Evolutionary conservation across 2,329 filamentous ascomycete genomes (phyloP), one percentile per base, ranked within the genome.

Genomic region (Cylindrodendrum hubeiense): DNA sequence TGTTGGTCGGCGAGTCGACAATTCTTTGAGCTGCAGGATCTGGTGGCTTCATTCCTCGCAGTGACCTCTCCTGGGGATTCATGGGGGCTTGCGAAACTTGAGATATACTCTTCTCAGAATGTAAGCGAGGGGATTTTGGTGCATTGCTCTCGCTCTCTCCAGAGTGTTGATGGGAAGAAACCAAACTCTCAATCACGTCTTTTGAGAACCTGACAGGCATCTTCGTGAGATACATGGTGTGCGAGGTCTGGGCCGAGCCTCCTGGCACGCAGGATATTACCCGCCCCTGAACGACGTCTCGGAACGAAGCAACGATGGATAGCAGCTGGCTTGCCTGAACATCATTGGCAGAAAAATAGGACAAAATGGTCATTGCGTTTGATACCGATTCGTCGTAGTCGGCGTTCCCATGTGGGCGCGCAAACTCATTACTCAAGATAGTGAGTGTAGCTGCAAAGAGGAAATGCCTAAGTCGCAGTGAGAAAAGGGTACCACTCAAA

Each of bases 401-500:
- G 0, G 80, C 74, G 21, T 85, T 84, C 30, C 79, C 74, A 69
- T 84, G 86, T 19, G 89, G 76, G 1, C 76, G 79, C 4, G 82
- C 83, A 70, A 89, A 88, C 63, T 88, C 85, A 71, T 89, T 89
- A 68, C 85, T 86, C 47, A 88, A 75, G 4, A 89, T 79, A 33
- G 89, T 80, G 2, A 90, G 79, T 0, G 83, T 80, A 1, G 87
- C 84, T 5, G 86, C 80, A 65, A 89, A 89, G 41, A 89, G 79
- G 58, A 86, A 87, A 70, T 89, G 85, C 68, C 87, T 89, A 28
- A 19, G n/a, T 6, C 1, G 24, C n/a, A 44, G 28, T 67, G 28
- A 65, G 52, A 46, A 33, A 19, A 50, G 13, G 10, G 2, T 5
- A 5, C 8, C 33, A 21, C 21, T 12, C 6, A 19, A 56, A 41